phyloP scores from a whole-genome alignment of 2,329 filamentous ascomycete species.

The Tolypocladium tropicale region DNA sequence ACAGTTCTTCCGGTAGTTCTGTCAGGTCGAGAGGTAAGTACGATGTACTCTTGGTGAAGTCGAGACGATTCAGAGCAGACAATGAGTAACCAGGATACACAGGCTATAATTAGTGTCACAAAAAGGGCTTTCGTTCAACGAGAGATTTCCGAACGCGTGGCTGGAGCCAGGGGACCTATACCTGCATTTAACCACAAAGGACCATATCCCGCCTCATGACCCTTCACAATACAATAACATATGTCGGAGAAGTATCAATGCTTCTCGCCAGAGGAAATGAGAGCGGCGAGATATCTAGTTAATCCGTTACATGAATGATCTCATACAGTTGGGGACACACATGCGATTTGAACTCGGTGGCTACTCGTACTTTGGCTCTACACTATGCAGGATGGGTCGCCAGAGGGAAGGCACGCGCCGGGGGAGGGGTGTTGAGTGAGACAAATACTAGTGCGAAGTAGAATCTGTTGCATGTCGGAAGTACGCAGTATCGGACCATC shows the following conservation, averaged over 20 bases:
- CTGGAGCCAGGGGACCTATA: neutral
- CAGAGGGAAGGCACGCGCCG: too few species aligned
- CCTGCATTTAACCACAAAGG: neutral
- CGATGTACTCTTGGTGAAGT: neutral
- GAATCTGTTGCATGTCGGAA: too few species aligned
- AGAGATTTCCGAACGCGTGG: neutral
- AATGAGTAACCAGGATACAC: neutral
- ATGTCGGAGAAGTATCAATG: neutral
- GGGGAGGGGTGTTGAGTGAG: too few species aligned
- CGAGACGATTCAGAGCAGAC: neutral
- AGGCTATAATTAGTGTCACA: neutral
- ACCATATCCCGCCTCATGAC: neutral
- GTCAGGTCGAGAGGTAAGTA: neutral
- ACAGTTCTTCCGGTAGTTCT: neutral
- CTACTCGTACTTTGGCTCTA: too few species aligned
- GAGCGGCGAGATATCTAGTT: neutral
- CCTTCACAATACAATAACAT: neutral
- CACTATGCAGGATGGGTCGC: too few species aligned
- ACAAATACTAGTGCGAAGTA: too few species aligned
- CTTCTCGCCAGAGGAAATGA: neutral
- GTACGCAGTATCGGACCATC: too few species aligned
- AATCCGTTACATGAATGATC: neutral
- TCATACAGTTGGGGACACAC: too few species aligned
- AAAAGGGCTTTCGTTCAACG: neutral
- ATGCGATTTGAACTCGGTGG: too few species aligned